Base-by-base conservation (phyloP, 495 filamentous ascomycete species). In the Penicillium ochrochloron region DNA sequence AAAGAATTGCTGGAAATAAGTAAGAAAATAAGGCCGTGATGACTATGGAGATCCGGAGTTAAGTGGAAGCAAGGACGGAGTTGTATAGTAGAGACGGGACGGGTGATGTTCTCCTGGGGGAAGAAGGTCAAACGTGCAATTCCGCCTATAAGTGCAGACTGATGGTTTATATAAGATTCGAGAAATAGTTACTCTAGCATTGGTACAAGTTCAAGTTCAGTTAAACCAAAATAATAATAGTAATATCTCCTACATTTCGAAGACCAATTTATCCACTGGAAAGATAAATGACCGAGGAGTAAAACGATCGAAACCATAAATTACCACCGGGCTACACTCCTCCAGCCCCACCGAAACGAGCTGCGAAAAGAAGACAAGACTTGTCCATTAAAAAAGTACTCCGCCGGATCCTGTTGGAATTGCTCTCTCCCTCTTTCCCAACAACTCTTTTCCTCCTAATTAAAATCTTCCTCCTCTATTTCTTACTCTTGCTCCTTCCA, bases 311-410 rank as follows among this genome's bases (percentile, higher is more conserved):
- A 58, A 68, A 51, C 48, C 39, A 39, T 21, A 61, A 64, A 57
- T 42, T n/a, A 50, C 53, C 17, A 23, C 53, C 44, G 44, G 51
- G 51, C 51, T 54, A 54, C 51, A 54, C 51, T 54, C 51, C 29
- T 54, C 25, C 58, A n/a, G 68, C 71, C 71, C 71, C 69, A 71
- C 71, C 61, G 19, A 66, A 17, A 52, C 46, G 62, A 73, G 69
- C 69, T 70, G 69, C 62, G 63, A 63, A 57, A 60, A 33, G 39
- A 57, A 69, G 48, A 27, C 25, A 27, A 27, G 25, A 27, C 25
- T 27, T 55, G 37, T 68, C 64, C 64, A 75, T 76, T 71, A 76
- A 80, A 78, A 77, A 72, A 66, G 62, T 76, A 71, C 71, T 77
- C 76, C 77, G 76, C 77, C 76, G 76, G 77, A 73, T 74, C 66